These are phyloP conservation scores for Alternaria angustiovoidea DNA, from an alignment of 2,329 filamentous ascomycete species.

Conservation along the genomic window DNA sequence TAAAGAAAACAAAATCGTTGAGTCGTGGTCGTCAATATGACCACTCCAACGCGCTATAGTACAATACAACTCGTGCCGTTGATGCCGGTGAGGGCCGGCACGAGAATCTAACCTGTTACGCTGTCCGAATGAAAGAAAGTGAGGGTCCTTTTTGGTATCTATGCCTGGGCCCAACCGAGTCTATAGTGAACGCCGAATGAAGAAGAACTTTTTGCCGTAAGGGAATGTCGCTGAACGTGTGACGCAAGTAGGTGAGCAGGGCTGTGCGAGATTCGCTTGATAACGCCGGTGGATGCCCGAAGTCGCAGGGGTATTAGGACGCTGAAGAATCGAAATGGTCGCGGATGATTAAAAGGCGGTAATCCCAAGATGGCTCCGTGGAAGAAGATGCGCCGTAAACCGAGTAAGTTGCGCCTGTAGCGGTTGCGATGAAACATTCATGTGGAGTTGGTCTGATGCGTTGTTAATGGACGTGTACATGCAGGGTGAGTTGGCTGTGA, in stretches of 20 bases:
- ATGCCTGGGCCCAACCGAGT: slow-evolving; percentile 51
- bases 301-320: slow-evolving; percentile 50
- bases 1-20: slow-evolving; percentile 42
- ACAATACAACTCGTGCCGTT: slow-evolving; percentile 42
- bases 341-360: slow-evolving; percentile 50
- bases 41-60: slow-evolving; percentile 45
- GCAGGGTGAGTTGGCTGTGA: slow-evolving; percentile 40
- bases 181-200: slow-evolving; percentile 50
- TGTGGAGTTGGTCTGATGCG: slow-evolving; percentile 35
- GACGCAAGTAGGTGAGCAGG: slow-evolving; percentile 33
- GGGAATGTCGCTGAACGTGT: slow-evolving; percentile 47
- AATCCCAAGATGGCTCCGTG: slow-evolving; percentile 30
- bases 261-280: slow-evolving; percentile 36
- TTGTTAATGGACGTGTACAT: slow-evolving; percentile 40
- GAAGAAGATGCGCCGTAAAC: slow-evolving; percentile 29
- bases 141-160: slow-evolving; percentile 51
- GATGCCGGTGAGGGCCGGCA: slow-evolving; percentile 46
- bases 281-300: slow-evolving; percentile 32
- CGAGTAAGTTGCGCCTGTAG: slow-evolving; percentile 21
- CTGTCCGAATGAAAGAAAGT: slow-evolving; percentile 34
- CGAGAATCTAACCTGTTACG: slow-evolving; percentile 47
- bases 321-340: slow-evolving; percentile 43
- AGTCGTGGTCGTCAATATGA: slow-evolving; percentile 40
- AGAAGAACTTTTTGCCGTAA: slow-evolving; percentile 48
- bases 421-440: slow-evolving; percentile 22